Base-by-base conservation (phyloP, 2,329 filamentous ascomycete genomes). In the Monosporascus sp. region DNA sequence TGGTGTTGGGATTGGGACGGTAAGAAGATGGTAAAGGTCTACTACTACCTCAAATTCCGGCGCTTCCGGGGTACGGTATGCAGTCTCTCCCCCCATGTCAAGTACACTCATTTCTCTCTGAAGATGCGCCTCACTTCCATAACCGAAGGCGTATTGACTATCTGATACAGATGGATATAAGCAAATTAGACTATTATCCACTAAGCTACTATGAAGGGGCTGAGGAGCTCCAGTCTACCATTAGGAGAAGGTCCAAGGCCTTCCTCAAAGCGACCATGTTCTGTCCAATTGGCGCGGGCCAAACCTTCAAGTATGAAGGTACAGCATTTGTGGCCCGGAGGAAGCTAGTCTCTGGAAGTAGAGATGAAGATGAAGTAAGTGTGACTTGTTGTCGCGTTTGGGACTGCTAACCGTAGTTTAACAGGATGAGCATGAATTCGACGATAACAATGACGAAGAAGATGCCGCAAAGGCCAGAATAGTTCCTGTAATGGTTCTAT, bases 1-100 rank as follows among this genome's bases (percentile, higher is more conserved):
- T 58, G 52, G 52, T 41, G 40, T 7, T 58, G 54, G 54, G 55
- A 58, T 24, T 60, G 46, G 35, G 50, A 58, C 46, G 58, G 58
- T 37, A 54, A 55, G 37, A 49, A 52, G 15, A 49, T 60, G 40
- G 22, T 53, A 20, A 58, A 58, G 35, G 51, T 56, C 20, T 26
- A 48, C 37, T 57, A 58, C 22, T 31, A 46, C 3, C 47, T 56
- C 24, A 53, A 55, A 37, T 37, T 58, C 26, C 47, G 55, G 8
- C 20, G 54, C 6, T 58, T 60, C 43, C 45, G 52, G 9, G 58
- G 55, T 8, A 58, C 58, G 9, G 40, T 43, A 22, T 8, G 40
- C 7, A 11, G 7, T 43, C 15, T 7, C 11, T 18, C 14, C 8
- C 37, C 8, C 26, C 7, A 26, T 26, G 26, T 26, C 26, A 26